These are phyloP conservation scores for Termitomyces sp. DNA, from an alignment of 768 basidiomycete species.

Conservation along the genomic window DNA sequence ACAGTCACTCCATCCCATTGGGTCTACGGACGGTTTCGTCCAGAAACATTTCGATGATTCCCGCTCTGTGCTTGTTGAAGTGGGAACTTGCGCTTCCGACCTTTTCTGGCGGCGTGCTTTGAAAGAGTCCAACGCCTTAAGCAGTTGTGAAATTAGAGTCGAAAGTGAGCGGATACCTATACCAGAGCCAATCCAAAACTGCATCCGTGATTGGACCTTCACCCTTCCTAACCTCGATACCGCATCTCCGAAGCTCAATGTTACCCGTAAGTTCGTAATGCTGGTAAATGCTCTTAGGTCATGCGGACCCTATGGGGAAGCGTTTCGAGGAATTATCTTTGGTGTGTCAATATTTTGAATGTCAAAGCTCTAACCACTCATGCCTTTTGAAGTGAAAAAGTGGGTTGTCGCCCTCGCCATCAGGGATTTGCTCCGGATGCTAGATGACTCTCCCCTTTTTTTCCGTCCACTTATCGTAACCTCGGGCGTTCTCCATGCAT, in stretches of 20 bases:
- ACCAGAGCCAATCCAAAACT: constrained; percentile 25
- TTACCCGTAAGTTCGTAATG: constrained; percentile 62
- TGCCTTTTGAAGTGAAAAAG: constrained; percentile 42
- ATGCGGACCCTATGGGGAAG: constrained; percentile 47
- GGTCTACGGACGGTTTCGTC: constrained; percentile 22
- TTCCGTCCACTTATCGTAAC: constrained; percentile 51
- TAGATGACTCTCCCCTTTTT: constrained; percentile 48
- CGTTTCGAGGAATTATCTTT: constrained; percentile 63
- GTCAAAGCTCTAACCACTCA: neutral
- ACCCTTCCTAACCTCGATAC: constrained; percentile 59
- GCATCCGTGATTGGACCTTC: constrained; percentile 60
- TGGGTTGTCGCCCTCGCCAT: constrained; percentile 53
- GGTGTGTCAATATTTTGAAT: constrained; percentile 36
- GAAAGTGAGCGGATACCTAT: constrained; percentile 22
- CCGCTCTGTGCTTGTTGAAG: constrained; percentile 40
- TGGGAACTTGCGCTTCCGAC: constrained; percentile 70
- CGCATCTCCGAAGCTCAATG: constrained; percentile 58
- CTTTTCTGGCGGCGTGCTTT: constrained; percentile 61
- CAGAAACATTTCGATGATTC: constrained; percentile 44
- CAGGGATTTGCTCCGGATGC: constrained; percentile 51
- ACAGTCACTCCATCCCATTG: constrained; percentile 38
- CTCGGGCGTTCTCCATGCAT: constrained; percentile 22
- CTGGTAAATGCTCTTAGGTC: constrained; percentile 57
- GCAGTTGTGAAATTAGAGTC: constrained; percentile 33
- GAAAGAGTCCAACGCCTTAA: constrained; percentile 35